Conservation (phyloP, 306 rosid species). For the Astragalus membranaceus region DNA sequence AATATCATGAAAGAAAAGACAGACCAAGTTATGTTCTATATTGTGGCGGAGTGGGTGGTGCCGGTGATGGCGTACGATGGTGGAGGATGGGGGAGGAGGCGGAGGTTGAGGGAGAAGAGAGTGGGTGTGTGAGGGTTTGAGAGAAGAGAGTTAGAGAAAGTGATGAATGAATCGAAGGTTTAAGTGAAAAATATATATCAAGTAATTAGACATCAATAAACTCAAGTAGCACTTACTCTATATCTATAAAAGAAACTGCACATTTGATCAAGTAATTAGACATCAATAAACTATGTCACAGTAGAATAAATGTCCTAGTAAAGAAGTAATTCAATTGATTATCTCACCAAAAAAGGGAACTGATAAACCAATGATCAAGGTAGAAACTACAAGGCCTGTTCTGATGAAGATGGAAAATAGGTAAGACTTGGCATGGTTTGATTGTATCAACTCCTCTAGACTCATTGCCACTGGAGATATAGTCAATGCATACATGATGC, state of each 20-base stretch:
- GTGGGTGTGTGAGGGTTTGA: too few relatives aligned
- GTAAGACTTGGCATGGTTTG: slow-evolving; percentile 59
- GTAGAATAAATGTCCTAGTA: background rate
- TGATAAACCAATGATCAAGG: slow-evolving; percentile 66
- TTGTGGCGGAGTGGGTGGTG: too few relatives aligned
- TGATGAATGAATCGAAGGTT: too few relatives aligned
- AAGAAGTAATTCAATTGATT: background rate
- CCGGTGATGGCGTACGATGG: too few relatives aligned
- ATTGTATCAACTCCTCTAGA: slow-evolving; percentile 88
- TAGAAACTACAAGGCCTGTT: slow-evolving; percentile 78
- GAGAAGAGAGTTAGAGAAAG: too few relatives aligned
- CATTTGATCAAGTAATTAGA: slow-evolving; percentile 1
- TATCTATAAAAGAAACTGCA: too few relatives aligned
- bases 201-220: slow-evolving; percentile 83
- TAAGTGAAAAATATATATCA: too few relatives aligned
- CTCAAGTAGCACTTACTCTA: too few relatives aligned
- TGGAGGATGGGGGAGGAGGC: too few relatives aligned
- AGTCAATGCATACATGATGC: slow-evolving; percentile 84
- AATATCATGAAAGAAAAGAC: too few relatives aligned
- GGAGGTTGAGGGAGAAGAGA: too few relatives aligned
- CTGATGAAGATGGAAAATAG: slow-evolving; percentile 63
- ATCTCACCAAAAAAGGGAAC: slow-evolving; percentile 91
- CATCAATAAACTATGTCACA: slow-evolving; percentile 2
- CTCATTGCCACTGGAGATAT: slow-evolving; percentile 96
- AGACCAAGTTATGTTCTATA: too few relatives aligned